A percentile compares a stretch with the other conserved stretches of the same genome.
These are phyloP conservation scores for Pinus taeda DNA, from an alignment of 75 land plant genomes.

Conservation along the genomic window DNA sequence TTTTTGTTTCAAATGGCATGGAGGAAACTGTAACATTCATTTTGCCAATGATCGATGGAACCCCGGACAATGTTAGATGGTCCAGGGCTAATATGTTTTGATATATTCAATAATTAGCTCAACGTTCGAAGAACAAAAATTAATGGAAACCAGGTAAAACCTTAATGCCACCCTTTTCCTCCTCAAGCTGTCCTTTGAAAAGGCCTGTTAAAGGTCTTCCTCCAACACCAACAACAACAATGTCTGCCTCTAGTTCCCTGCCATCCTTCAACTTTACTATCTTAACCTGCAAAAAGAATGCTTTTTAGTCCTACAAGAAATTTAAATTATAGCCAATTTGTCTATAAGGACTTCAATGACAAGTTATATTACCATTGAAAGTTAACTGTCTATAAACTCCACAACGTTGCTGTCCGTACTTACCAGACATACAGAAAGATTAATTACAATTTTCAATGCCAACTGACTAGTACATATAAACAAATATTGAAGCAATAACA, in stretches of 20 bases:
- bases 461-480: neutral
- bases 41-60: no score
- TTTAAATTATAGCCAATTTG: neutral
- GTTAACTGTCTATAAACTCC: neutral
- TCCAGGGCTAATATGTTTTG: neutral
- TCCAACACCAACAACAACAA: constrained; percentile 98
- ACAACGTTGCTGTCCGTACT: neutral
- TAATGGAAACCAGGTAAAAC: constrained; percentile 25
- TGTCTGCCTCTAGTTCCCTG: constrained; percentile 70
- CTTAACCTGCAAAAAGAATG: constrained; percentile 52
- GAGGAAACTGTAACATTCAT: no score
- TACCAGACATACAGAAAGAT: neutral
- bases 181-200: constrained; percentile 88
- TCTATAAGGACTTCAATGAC: neutral
- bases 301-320: neutral
- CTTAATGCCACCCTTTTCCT: constrained; percentile 97
- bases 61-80: no score
- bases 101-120: neutral
- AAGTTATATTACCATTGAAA: neutral
- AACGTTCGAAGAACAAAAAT: neutral
- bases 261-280: constrained; percentile 90
- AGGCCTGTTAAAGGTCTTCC: constrained; percentile 70
- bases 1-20: no score
- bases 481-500: neutral
- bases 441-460: neutral